Base-by-base conservation (phyloP, 331 rosid genomes). In the Malus hybrid region DNA sequence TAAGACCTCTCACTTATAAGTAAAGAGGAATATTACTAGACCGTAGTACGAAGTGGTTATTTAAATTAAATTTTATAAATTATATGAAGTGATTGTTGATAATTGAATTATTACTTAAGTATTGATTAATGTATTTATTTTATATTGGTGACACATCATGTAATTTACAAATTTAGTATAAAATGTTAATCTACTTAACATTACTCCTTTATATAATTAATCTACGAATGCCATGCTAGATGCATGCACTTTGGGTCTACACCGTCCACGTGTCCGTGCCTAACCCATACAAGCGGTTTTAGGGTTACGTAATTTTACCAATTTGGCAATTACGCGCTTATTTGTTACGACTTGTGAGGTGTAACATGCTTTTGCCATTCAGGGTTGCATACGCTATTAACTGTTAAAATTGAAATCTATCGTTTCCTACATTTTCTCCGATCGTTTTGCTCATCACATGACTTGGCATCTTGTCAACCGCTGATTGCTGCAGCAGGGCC, bases 381-480 rank as follows among this genome's bases (percentile, higher is more conserved):
- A 10, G 31, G 68, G 27, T 19, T 59, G 7, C 36, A 34, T 27
- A 13, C 55, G 10, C 28, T 39, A 5, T 5, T 19, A 66, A 33
- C 36, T 16, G 27, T 31, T 34, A 36, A 42, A 34, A 66, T n/a
- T 24, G 20, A 24, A 62, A 62, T 62, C 62, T 62, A 73, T 19
- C 77, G 14, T 6, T 63, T n/a, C 77, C 77, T 73, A 44, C 34
- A 29, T 44, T 73, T n/a, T 39, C 77, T 73, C 57, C 24, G 29
- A 46, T 60, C 69, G 69, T 29, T 57, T 57, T 42, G 24, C 54
- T 12, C 22, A 33, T 31, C 65, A 16, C 33, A 65, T 65, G 44
- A 32, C 66, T 19, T 5, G 77, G 39, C 57, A 28, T 44, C 69
- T 39, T 61, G 19, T 42, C 77, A 39, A 44, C 69, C 70, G 52